phyloP scores from a whole-genome alignment of 306 rosid species.

The Herpetospermum pedunculosum region DNA sequence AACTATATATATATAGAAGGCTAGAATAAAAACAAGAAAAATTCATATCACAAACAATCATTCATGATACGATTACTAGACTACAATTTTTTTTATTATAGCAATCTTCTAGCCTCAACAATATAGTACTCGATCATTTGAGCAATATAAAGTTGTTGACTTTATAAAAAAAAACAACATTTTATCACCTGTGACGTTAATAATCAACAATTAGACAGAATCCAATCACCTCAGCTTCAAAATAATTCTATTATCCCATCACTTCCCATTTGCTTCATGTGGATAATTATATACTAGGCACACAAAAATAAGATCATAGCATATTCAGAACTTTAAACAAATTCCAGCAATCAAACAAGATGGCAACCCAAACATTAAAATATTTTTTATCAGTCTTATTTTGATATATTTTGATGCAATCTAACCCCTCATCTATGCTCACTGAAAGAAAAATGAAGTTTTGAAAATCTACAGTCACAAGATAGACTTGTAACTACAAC shows the following conservation, averaged over 20 bases:
- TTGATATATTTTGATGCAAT: neutral
- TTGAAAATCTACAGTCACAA: neutral
- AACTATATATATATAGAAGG: too few species aligned
- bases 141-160: neutral
- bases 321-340: neutral
- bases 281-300: too few species aligned
- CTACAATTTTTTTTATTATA: neutral
- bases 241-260: neutral
- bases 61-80: too few species aligned
- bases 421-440: neutral
- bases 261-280: neutral
- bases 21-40: too few species aligned
- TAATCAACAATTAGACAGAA: neutral
- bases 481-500: conserved; percentile 13
- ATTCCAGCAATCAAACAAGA: neutral
- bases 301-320: neutral
- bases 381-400: neutral
- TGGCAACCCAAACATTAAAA: neutral
- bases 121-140: neutral
- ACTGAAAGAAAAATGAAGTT: neutral
- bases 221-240: neutral
- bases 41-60: too few species aligned
- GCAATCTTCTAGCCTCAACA: neutral
- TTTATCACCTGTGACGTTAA: neutral
- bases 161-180: neutral